Evolutionary conservation across 176 grass and related monocot genomes (phyloP).

Genomic region (Canna indica): DNA sequence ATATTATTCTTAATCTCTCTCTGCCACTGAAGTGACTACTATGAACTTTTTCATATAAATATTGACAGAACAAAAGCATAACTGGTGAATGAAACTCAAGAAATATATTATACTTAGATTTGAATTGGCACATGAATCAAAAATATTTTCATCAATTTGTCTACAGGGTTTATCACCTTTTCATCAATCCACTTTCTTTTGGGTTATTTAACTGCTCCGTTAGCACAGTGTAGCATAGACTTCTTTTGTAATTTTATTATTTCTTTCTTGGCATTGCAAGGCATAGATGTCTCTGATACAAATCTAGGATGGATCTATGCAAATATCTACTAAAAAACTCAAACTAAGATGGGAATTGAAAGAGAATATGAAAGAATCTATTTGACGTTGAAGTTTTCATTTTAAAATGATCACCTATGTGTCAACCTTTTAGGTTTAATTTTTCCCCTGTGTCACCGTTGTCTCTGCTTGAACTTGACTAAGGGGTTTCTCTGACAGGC

Average conservation of each 20-base stretch:
- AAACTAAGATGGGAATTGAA: background rate
- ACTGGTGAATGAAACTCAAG: background rate
- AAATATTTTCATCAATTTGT: background rate
- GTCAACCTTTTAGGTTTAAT: background rate
- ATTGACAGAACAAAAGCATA: background rate
- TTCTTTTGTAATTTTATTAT: background rate
- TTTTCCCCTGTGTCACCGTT: background rate
- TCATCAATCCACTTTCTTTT: background rate
- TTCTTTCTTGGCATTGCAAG: background rate
- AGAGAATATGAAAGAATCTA: background rate
- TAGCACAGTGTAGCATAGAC: background rate
- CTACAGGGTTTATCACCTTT: background rate
- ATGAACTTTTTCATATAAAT: background rate
- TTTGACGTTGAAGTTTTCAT: background rate
- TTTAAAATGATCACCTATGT: background rate
- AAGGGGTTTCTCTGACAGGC: too few relatives aligned
- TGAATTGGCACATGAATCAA: background rate
- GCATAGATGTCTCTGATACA: background rate
- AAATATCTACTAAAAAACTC: background rate
- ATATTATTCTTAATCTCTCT: background rate
- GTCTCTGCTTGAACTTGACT: too few relatives aligned
- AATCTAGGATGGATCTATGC: background rate
- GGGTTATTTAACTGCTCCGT: background rate
- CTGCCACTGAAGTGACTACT: background rate
- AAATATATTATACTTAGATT: background rate